Evolutionary conservation across 768 basidiomycete species (phyloP).

Genomic region (Ramaria rubella): DNA sequence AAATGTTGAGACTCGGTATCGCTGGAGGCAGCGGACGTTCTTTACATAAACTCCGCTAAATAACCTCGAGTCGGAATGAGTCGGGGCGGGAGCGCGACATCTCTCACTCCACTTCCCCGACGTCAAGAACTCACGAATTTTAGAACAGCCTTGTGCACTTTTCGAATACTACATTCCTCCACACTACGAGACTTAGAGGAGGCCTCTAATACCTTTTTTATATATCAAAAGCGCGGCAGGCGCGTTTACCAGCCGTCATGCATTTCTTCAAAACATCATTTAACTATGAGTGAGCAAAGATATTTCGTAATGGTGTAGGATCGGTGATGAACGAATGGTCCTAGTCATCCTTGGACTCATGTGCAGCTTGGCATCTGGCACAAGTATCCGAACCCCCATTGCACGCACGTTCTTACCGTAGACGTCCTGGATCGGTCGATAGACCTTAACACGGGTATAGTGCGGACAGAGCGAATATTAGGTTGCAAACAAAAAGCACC

Average conservation of each 20-base stretch:
- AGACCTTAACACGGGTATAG: conserved; percentile 77
- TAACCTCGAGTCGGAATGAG: too few relatives aligned
- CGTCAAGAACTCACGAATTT: too few relatives aligned
- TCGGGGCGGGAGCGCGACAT: too few relatives aligned
- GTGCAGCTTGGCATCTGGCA: conserved; percentile 91
- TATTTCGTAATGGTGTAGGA: conserved; percentile 8
- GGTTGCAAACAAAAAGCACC: conserved; percentile 93
- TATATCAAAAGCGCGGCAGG: conserved; percentile 5
- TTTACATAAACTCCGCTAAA: too few relatives aligned
- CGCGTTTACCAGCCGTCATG: conserved; percentile 38
- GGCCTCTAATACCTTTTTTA: background rate
- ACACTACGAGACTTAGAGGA: too few relatives aligned
- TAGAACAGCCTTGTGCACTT: background rate
- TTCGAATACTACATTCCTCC: too few relatives aligned
- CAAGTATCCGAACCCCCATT: conserved; percentile 93
- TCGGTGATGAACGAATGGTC: conserved; percentile 13
- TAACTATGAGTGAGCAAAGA: conserved; percentile 65
- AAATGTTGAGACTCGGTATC: too few relatives aligned
- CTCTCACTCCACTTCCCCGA: too few relatives aligned
- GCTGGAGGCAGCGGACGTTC: too few relatives aligned
- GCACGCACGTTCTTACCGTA: conserved; percentile 80
- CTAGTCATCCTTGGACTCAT: conserved; percentile 84
- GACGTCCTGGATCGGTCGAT: conserved; percentile 83
- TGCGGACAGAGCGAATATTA: conserved; percentile 84
- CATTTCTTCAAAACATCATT: conserved; percentile 84